A percentile compares a stretch with the other conserved stretches of the same genome.
Conservation (phyloP, 495 filamentous ascomycete genomes). For the Penicillium ochrochloron region DNA sequence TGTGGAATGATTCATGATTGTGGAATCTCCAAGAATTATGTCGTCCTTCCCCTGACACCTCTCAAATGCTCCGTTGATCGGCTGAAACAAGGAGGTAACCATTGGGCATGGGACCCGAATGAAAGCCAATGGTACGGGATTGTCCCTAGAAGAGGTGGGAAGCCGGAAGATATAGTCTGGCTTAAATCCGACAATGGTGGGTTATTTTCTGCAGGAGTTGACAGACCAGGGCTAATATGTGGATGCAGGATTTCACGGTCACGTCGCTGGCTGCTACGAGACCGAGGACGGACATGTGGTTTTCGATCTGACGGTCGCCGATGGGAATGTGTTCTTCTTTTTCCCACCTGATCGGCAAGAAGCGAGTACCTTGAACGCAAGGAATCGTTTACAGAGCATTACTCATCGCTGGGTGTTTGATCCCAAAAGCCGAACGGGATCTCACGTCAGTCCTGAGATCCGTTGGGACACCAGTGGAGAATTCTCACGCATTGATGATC, state of each 20-base stretch:
- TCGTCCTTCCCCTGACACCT: conserved; percentile 55
- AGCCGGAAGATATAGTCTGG: conserved; percentile 51
- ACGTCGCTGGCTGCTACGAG: conserved; percentile 56
- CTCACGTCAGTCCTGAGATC: conserved; percentile 36
- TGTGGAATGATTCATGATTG: conserved; percentile 61
- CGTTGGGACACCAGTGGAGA: conserved; percentile 49
- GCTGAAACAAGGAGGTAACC: conserved; percentile 55
- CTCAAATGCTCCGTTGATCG: conserved; percentile 52
- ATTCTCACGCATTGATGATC: conserved; percentile 63
- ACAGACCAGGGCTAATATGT: neutral
- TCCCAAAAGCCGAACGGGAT: neutral
- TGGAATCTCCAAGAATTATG: conserved; percentile 53
- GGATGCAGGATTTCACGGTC: conserved; percentile 48
- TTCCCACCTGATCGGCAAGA: conserved; percentile 45
- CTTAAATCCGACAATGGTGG: conserved; percentile 4
- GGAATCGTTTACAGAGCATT: conserved; percentile 35
- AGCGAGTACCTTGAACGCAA: conserved; percentile 19
- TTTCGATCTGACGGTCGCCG: conserved; percentile 58
- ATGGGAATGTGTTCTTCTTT: conserved; percentile 61
- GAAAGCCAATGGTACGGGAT: conserved; percentile 56
- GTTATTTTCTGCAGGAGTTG: neutral
- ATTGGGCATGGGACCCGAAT: conserved; percentile 59
- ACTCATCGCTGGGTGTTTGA: conserved; percentile 26
- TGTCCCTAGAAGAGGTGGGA: conserved; percentile 51
- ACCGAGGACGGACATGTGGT: conserved; percentile 52